Evolutionary conservation across 1,139 yeast genomes (phyloP).

Genomic region (Suhomyces wounanorum): DNA sequence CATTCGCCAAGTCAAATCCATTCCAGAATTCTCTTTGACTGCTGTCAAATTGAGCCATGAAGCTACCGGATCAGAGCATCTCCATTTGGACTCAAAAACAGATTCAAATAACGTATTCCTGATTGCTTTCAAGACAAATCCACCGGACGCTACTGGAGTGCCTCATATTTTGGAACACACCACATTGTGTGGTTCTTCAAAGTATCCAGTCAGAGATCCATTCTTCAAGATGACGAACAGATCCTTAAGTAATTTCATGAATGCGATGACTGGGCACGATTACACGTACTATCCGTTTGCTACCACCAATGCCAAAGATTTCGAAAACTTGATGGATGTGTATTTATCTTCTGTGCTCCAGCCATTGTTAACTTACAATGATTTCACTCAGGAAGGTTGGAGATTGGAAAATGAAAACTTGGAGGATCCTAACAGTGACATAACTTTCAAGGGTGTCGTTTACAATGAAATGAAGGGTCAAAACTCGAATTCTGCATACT

Average conservation of each 20-base stretch:
- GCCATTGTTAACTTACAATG: constrained; percentile 76
- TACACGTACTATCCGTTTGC: constrained; percentile 96
- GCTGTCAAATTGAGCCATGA: constrained; percentile 74
- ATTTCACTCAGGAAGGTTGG: constrained; percentile 98
- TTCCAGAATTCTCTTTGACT: constrained; percentile 80
- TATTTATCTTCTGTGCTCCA: constrained; percentile 85
- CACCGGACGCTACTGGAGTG: constrained; percentile 90
- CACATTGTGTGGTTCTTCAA: constrained; percentile 87
- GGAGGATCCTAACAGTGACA: constrained; percentile 57
- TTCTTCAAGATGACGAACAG: constrained; percentile 95
- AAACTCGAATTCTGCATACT: constrained; percentile 83
- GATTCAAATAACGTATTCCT: constrained; percentile 87
- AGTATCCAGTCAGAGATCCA: constrained; percentile 94
- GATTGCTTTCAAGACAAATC: constrained; percentile 89
- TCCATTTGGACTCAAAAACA: constrained; percentile 75
- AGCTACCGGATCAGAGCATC: constrained; percentile 74
- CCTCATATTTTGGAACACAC: constrained; percentile 97
- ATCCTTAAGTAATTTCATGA: constrained; percentile 88
- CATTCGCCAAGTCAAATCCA: constrained; percentile 60
- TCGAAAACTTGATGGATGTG: constrained; percentile 79
- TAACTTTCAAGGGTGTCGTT: constrained; percentile 90
- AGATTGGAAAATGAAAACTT: constrained; percentile 76
- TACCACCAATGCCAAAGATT: constrained; percentile 84
- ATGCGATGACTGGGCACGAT: constrained; percentile 98
- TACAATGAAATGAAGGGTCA: constrained; percentile 99